A percentile compares a stretch with the other conserved stretches of the same genome.
These are phyloP conservation scores for Candida golubevii DNA, from an alignment of 805 yeast species.

Conservation along the genomic window DNA sequence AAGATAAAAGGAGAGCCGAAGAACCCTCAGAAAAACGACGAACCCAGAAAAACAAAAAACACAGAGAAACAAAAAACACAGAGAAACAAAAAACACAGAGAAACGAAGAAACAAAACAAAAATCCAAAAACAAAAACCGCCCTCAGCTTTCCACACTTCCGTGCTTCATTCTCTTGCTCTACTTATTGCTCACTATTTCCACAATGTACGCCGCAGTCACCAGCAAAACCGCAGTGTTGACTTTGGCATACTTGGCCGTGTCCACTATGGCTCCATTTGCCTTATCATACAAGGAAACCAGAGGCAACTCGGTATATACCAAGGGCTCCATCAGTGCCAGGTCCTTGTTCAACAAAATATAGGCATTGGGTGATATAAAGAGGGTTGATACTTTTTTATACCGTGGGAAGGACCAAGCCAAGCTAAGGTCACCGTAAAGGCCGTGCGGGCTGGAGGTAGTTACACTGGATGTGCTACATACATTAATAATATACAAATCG, in stretches of 20 bases:
- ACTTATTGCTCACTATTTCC: neutral
- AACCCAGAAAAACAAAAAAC: too few relatives aligned
- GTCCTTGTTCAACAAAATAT: constrained; percentile 34
- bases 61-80: too few relatives aligned
- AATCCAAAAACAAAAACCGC: neutral
- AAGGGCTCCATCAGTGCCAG: constrained; percentile 36
- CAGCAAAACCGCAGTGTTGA: constrained; percentile 27
- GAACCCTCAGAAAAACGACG: too few relatives aligned
- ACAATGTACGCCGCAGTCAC: constrained; percentile 21
- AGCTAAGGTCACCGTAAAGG: neutral
- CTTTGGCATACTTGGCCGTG: constrained; percentile 36
- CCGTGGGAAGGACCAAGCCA: neutral
- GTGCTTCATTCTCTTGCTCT: neutral
- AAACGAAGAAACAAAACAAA: too few relatives aligned
- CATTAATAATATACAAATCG: neutral
- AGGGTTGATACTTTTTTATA: neutral
- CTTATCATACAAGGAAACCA: constrained; percentile 37
- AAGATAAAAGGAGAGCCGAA: constrained; percentile 4
- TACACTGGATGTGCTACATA: constrained; percentile 12
- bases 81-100: too few relatives aligned
- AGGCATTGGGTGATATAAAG: neutral
- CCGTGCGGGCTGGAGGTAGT: constrained; percentile 2
- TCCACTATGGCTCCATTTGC: constrained; percentile 38
- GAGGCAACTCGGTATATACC: constrained; percentile 17
- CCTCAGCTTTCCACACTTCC: neutral